A percentile compares a stretch with the other conserved stretches of the same genome.
These are phyloP conservation scores for Verruconis gallopava DNA, from an alignment of 2,329 filamentous ascomycete genomes.

Conservation along the genomic window DNA sequence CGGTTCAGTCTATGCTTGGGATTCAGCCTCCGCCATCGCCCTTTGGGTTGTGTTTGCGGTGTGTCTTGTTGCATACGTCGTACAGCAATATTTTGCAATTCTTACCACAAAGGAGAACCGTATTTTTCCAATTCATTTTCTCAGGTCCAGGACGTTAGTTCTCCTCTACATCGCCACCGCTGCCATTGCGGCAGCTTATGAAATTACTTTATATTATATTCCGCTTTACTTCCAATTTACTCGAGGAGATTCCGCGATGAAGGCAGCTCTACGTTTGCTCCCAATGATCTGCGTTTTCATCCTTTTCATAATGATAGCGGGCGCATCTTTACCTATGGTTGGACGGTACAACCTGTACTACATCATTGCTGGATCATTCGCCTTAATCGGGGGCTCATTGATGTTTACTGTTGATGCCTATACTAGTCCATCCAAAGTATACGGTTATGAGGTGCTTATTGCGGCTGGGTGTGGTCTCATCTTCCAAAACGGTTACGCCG, in stretches of 20 bases:
- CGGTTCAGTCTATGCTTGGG: constrained; percentile 37
- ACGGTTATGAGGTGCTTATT: constrained; percentile 17
- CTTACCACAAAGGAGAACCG: constrained; percentile 32
- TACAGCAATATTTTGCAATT: constrained; percentile 25
- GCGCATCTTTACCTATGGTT: constrained; percentile 13
- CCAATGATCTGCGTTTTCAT: constrained; percentile 28
- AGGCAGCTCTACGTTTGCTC: constrained; percentile 29
- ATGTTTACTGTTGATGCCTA: constrained; percentile 13
- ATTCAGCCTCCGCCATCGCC: constrained; percentile 30
- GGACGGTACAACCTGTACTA: constrained; percentile 19
- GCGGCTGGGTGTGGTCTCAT: constrained; percentile 15
- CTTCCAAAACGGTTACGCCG: constrained; percentile 15
- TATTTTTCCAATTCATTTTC: constrained; percentile 37
- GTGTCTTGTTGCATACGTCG: constrained; percentile 19
- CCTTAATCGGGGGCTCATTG: constrained; percentile 13
- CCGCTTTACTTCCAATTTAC: constrained; percentile 44
- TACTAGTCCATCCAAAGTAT: constrained; percentile 13
- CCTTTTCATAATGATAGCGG: constrained; percentile 14
- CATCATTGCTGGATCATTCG: constrained; percentile 11
- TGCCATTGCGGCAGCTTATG: constrained; percentile 19
- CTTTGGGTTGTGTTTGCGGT: constrained; percentile 34
- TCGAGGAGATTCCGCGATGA: constrained; percentile 28
- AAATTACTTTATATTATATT: constrained; percentile 36
- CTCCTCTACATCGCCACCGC: constrained; percentile 32
- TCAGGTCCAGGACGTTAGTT: constrained; percentile 25